Evolutionary conservation across 176 grass and related monocot species (phyloP), one percentile per base, ranked within the genome.

Genomic region (Luzula sylvatica): DNA sequence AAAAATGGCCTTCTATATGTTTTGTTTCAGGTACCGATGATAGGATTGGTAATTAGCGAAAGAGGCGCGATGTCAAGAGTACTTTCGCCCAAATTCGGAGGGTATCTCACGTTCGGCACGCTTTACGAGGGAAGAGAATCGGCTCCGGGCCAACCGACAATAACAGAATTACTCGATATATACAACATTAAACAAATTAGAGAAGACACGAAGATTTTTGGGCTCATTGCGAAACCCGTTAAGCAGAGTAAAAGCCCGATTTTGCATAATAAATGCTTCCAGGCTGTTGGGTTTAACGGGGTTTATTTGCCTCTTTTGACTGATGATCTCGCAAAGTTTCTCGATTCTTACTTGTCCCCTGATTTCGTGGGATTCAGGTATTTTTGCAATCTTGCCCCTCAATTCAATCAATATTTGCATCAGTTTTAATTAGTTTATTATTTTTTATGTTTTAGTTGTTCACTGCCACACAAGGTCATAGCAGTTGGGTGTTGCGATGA

Each of bases 351-450:
- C 64, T 86, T 75, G 61, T 82, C 90, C 50, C 71, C 77, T 11
- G 90, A 96, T 58, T 96, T 89, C 56, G 54, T 61, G 63, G 90
- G 90, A 63, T 96, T 96, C 76, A 96, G 90, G 90, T 96, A 35
- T 4, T 35, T 35, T 7, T 35, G 30, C 30, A 35, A 35, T 35
- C 30, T 35, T 7, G 30, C 30, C 30, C 9, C 30, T n/a, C n/a
- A n/a, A n/a, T n/a, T n/a, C n/a, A n/a, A n/a, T n/a, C n/a, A n/a
- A 35, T 7, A 35, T 35, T 35, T 35, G 30, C 30, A 35, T 35
- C 30, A 35, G 9, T 35, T 35, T 26, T 3, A 54, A 54, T 54
- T 54, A 2, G 8, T 54, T 18, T 54, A 26, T 50, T 26, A 28
- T 72, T 28, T 65, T 25, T 72, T 74, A 45, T 67, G 55, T 68